These are phyloP conservation scores for Priceomyces haplophilus DNA, from an alignment of 805 yeast genomes.

Conservation along the genomic window DNA sequence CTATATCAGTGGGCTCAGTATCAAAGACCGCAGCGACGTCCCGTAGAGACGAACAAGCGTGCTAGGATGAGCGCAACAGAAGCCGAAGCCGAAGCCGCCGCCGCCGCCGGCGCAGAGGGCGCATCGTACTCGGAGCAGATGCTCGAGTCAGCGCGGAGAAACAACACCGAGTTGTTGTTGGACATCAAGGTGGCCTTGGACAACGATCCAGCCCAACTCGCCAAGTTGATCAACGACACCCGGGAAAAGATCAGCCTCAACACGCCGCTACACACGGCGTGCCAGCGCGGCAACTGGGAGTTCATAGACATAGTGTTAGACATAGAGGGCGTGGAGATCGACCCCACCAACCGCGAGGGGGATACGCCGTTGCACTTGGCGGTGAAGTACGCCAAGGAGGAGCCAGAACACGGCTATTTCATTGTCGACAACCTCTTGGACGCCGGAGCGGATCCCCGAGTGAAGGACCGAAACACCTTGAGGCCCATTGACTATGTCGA, in stretches of 20 bases:
- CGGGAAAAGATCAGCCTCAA: constrained; percentile 71
- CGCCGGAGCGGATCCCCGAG: constrained; percentile 82
- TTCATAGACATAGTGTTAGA: constrained; percentile 79
- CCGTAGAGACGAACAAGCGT: too few relatives aligned
- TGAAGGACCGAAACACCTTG: constrained; percentile 47
- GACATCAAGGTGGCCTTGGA: constrained; percentile 48
- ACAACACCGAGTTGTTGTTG: constrained; percentile 73
- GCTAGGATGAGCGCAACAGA: too few relatives aligned
- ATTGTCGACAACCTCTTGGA: constrained; percentile 79
- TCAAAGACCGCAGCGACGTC: too few relatives aligned
- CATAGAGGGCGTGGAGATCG: constrained; percentile 86
- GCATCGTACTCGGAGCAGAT: constrained; percentile 75
- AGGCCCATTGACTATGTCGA: constrained; percentile 72
- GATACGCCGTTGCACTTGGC: constrained; percentile 91
- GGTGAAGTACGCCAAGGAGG: constrained; percentile 69
- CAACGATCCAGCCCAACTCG: constrained; percentile 37
- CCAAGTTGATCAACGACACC: constrained; percentile 61
- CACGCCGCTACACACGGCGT: constrained; percentile 78
- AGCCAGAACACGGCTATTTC: constrained; percentile 81
- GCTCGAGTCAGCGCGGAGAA: constrained; percentile 82
- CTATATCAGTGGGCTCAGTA: too few relatives aligned
- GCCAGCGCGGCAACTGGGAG: constrained; percentile 80
- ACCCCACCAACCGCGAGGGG: constrained; percentile 73
- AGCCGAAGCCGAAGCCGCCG: too few relatives aligned
- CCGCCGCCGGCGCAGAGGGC: constrained; percentile 43